phyloP scores from a whole-genome alignment of 2,329 filamentous ascomycete species.

The Fusarium sulawesiense region DNA sequence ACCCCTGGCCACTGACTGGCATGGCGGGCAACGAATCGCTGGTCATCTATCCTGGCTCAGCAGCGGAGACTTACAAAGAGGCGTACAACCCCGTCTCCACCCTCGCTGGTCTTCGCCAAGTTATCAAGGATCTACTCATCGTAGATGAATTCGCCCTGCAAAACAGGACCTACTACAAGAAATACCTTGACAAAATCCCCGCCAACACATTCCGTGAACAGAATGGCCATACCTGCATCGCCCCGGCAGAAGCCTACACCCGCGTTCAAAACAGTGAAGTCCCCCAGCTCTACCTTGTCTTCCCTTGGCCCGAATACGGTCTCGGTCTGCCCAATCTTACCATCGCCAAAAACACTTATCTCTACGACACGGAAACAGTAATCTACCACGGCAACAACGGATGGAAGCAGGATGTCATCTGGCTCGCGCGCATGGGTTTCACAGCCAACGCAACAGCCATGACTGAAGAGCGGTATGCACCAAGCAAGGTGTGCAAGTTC shows the following conservation, averaged over 20 bases:
- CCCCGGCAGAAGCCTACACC: slow-evolving; percentile 7
- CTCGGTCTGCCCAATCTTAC: slow-evolving; percentile 8
- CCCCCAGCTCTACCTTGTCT: slow-evolving; percentile 1
- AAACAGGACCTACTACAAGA: slow-evolving; percentile 11
- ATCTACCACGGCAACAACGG: slow-evolving; percentile 6
- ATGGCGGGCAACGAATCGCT: background rate
- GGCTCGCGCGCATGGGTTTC: slow-evolving; percentile 10
- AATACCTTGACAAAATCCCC: slow-evolving; percentile 3
- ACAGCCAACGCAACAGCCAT: slow-evolving; percentile 1
- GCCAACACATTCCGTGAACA: slow-evolving; percentile 1
- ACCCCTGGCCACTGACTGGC: background rate
- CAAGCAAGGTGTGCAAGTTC: slow-evolving; percentile 11
- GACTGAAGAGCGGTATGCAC: background rate
- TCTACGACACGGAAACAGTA: slow-evolving; percentile 2
- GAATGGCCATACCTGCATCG: slow-evolving; percentile 7
- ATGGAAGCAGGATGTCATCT: slow-evolving; percentile 17
- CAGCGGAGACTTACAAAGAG: slow-evolving; percentile 15
- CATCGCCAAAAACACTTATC: slow-evolving; percentile 7
- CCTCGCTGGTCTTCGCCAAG: background rate
- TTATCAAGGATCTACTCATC: slow-evolving; percentile 9
- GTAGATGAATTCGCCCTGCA: slow-evolving; percentile 2
- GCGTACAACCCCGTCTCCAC: background rate
- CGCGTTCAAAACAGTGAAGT: slow-evolving; percentile 19
- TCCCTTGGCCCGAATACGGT: slow-evolving; percentile 12
- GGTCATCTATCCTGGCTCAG: slow-evolving; percentile 7